These are phyloP conservation scores for Spongospora subterranea DNA, from an alignment of 208 protist species.

Conservation along the genomic window DNA sequence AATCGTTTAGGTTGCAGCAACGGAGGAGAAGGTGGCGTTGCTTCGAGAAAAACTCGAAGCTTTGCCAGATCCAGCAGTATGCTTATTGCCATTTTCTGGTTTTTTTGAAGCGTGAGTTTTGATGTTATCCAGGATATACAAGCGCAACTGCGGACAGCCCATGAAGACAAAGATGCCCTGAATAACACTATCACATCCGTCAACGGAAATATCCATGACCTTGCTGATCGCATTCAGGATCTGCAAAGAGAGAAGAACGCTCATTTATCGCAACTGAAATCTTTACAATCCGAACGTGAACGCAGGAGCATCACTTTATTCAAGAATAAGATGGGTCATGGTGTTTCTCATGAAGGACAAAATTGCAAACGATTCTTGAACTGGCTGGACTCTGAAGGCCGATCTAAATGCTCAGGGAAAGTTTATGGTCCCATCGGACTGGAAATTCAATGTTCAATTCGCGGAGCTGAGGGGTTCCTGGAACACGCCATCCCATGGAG, in stretches of 20 bases:
- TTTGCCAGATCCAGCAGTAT: not conserved
- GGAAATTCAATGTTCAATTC: slow-evolving; percentile 8
- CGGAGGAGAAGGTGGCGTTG: not conserved
- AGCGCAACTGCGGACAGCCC: not conserved
- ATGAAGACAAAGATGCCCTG: not conserved
- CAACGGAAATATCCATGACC: not conserved
- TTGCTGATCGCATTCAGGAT: not conserved
- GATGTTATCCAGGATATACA: not conserved
- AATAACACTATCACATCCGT: not conserved
- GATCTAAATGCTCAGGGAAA: not conserved
- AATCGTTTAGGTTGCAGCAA: not conserved
- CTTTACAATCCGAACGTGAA: not conserved
- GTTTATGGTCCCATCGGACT: slow-evolving; percentile 31
- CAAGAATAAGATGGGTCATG: not conserved
- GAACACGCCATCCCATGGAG: not conserved
- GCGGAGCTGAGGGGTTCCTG: not conserved
- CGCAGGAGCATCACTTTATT: not conserved
- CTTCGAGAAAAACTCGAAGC: not conserved
- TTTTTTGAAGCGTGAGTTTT: not conserved
- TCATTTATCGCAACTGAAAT: not conserved
- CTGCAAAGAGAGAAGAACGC: not conserved
- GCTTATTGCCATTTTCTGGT: not conserved
- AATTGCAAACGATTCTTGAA: slow-evolving; percentile 40
- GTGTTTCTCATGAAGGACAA: not conserved
- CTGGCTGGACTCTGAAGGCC: slow-evolving; percentile 12